Evolutionary conservation across 495 filamentous ascomycete genomes (phyloP), one percentile per base, ranked within the genome.

Genomic region (Paragyromitra xinjiangensis): DNA sequence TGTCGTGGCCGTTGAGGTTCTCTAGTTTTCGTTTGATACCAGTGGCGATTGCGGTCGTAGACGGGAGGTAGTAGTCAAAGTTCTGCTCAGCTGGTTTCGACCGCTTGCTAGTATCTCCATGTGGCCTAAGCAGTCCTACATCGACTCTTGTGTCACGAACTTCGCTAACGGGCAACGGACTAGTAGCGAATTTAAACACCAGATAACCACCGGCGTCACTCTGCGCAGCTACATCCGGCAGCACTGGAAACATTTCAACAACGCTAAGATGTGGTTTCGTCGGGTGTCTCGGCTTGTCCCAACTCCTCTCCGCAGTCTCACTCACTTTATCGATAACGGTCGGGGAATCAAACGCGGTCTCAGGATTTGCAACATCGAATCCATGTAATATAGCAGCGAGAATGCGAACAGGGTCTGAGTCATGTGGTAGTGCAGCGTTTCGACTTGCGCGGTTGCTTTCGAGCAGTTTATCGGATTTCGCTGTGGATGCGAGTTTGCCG

Each of bases 101-200:
- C 6, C 24, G 51, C 0, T 12, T 37, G 6, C 29, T 16, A 26
- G 5, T 19, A 87, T 86, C 39, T 83, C 82, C 84, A 8, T 86
- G 83, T 0, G 94, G 94, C 45, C 88, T 88, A 64, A 99, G 86
- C 48, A 99, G 83, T 65, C 90, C 92, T 40, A 90, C 88, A 70
- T 96, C 92, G 69, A 98, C 88, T 40, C 96, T 90, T 53, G 87
- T 85, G 81, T 98, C 95, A 81, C 94, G 94, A 45, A 77, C 79
- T 26, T 85, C 83, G 12, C 85, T 85, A 14, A 86, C 82, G 37
- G 87, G 83, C 3, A 94, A 87, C 0, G 95, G 95, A 70, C 94
- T 92, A 53, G 91, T 93, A 59, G 88, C 86, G 84, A 98, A 98
- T 74, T 98, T 97, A 84, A 94, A 89, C 3, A 94, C 89, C 63